Base-by-base conservation (phyloP, 177 flowering plant species). In the Vitis hybrid region DNA sequence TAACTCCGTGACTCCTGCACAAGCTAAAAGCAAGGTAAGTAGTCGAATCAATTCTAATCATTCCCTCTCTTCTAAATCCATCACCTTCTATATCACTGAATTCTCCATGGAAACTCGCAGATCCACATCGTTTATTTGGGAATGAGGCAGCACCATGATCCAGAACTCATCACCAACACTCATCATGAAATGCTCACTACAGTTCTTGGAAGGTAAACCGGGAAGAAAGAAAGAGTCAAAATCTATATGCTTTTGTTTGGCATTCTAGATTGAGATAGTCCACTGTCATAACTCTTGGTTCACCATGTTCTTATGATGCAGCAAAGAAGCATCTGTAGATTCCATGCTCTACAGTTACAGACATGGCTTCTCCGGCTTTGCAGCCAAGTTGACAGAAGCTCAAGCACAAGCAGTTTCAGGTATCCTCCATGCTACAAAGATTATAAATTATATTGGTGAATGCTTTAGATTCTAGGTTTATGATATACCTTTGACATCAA, bases 91-190 rank as follows among this genome's bases (percentile, higher is more conserved):
- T 39, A 7, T 39, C 8, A 39, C 45, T 0, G 45, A 39, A 39
- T 39, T 39, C 8, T 0, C 45, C 45, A 39, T 39, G 0, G 45
- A 49, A 6, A 11, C 10, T 0, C 0, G 22, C 79, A 83, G 84
- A 81, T 83, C n/a, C 64, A 81, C 64, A 81, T 83, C 7, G 79
- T 81, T 14, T 78, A 81, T 59, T 53, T 81, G 73, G 85, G 85
- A 33, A 73, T 72, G 51, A 78, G 39, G 69, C 70, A 11, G 49
- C 79, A 79, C 22, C 70, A 78, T 19, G 71, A 84, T 69, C 71
- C 78, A 1, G 26, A 67, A 31, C 15, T 52, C 2, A 53, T 60
- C 15, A 29, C 7, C 3, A 58, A 69, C 11, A 68, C 72, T 1
- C 85, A 82, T 66, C 85, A 74, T 65, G 69, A 76, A 51, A 74